Percentiles rank a stretch among this genome's conserved stretches.
phyloP scores from a whole-genome alignment of 2,329 filamentous ascomycete species.

The Dissoconium aciculare region DNA sequence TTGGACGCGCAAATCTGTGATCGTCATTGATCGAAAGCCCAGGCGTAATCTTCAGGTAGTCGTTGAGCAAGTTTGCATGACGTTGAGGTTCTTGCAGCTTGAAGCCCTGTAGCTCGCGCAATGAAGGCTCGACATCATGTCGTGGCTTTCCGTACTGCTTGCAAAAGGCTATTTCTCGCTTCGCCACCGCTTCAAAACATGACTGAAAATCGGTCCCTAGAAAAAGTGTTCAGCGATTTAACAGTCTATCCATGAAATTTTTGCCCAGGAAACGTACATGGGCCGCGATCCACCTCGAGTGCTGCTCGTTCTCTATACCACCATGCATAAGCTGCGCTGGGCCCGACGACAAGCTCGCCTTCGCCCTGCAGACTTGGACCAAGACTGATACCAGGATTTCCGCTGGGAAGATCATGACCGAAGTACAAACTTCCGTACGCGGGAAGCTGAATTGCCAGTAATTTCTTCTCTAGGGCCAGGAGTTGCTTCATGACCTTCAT shows the following conservation, averaged over 20 bases:
- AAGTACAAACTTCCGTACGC: constrained; percentile 19
- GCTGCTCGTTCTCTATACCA: constrained; percentile 19
- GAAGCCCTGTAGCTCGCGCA: constrained; percentile 18
- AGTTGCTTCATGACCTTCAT: constrained; percentile 10
- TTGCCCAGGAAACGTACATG: constrained; percentile 20
- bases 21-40: constrained; percentile 2
- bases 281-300: constrained; percentile 17
- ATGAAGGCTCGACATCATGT: constrained; percentile 9
- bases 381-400: constrained; percentile 6
- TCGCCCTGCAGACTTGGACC: constrained; percentile 1
- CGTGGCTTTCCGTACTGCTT: constrained; percentile 17
- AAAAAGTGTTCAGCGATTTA: background rate
- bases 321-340: constrained; percentile 16
- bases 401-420: constrained; percentile 16
- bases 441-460: background rate
- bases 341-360: constrained; percentile 18
- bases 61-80: constrained; percentile 16
- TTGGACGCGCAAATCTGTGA: constrained; percentile 8
- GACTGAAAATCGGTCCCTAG: constrained; percentile 14
- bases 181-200: constrained; percentile 18
- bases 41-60: constrained; percentile 18
- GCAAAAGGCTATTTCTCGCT: constrained; percentile 20
- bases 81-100: constrained; percentile 17
- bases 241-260: too few relatives aligned
- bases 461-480: constrained; percentile 2